Conservation (phyloP, 2,329 filamentous ascomycete species). For the Sarocladium strictum region DNA sequence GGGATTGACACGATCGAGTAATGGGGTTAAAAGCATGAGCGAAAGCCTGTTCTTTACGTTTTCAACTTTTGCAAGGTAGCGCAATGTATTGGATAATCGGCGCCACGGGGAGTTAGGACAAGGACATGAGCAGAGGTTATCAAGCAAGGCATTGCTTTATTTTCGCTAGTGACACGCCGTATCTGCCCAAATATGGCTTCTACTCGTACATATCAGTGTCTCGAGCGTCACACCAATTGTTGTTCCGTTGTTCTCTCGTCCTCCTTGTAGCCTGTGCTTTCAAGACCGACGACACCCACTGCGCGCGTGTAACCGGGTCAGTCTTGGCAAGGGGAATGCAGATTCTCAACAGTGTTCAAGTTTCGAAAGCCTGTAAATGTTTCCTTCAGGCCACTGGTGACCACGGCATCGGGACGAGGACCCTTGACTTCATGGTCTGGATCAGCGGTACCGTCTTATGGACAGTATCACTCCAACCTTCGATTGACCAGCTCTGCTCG, state of each 20-base stretch:
- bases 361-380: too few relatives aligned
- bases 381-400: constrained; percentile 74
- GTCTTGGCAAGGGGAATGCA: constrained; percentile 10
- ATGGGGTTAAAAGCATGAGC: neutral
- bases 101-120: neutral
- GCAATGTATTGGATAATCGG: neutral
- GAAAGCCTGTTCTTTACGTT: neutral
- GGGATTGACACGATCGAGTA: constrained; percentile 38
- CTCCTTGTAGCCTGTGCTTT: neutral
- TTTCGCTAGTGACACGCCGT: neutral
- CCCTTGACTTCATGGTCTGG: constrained; percentile 90
- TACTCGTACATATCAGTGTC: constrained; percentile 4
- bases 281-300: neutral
- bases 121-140: neutral
- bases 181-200: neutral
- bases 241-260: neutral
- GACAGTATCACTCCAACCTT: constrained; percentile 95
- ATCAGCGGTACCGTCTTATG: constrained; percentile 98
- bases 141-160: neutral
- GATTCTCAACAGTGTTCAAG: too few relatives aligned
- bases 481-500: constrained; percentile 91
- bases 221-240: neutral
- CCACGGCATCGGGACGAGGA: constrained; percentile 94
- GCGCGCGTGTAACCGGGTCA: neutral
- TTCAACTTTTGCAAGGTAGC: neutral